phyloP scores from a whole-genome alignment of 768 basidiomycete genomes.

The Dioszegia hungarica region DNA sequence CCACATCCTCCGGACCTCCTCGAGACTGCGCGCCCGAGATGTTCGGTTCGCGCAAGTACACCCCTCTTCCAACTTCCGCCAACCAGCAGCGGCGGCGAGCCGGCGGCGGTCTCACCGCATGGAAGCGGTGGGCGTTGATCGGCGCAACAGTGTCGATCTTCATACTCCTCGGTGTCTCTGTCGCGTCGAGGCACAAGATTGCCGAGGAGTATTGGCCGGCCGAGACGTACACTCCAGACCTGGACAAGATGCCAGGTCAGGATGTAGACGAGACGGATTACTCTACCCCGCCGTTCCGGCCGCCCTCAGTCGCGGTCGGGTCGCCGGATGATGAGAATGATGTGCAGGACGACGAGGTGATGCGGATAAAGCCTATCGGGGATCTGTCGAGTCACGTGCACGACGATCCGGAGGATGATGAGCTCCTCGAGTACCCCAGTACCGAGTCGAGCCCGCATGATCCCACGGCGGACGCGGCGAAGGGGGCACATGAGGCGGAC shows the following conservation, averaged over 20 bases:
- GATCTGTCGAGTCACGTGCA: background rate
- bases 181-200: slow-evolving; percentile 1
- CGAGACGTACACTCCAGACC: slow-evolving; percentile 35
- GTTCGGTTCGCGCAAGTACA: slow-evolving; percentile 44
- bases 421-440: slow-evolving; percentile 19
- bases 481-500: slow-evolving; percentile 25
- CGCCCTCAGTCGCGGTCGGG: slow-evolving; percentile 25
- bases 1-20: slow-evolving; percentile 6
- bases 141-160: slow-evolving; percentile 24
- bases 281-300: slow-evolving; percentile 45
- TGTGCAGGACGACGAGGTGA: slow-evolving; percentile 14
- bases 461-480: slow-evolving; percentile 24
- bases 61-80: slow-evolving; percentile 37
- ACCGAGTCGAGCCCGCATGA: slow-evolving; percentile 13
- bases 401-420: slow-evolving; percentile 15
- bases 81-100: slow-evolving; percentile 23
- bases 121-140: slow-evolving; percentile 42
- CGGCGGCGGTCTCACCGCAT: slow-evolving; percentile 32
- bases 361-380: slow-evolving; percentile 21
- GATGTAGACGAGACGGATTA: slow-evolving; percentile 34
- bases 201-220: slow-evolving; percentile 1
- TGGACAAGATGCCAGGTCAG: slow-evolving; percentile 10
- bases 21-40: slow-evolving; percentile 20
- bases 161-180: background rate
- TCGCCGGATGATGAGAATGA: slow-evolving; percentile 16